A percentile compares a stretch with the other conserved stretches of the same genome.
Conservation (phyloP, 257 asterid species). For the Fraxinus anomala region DNA sequence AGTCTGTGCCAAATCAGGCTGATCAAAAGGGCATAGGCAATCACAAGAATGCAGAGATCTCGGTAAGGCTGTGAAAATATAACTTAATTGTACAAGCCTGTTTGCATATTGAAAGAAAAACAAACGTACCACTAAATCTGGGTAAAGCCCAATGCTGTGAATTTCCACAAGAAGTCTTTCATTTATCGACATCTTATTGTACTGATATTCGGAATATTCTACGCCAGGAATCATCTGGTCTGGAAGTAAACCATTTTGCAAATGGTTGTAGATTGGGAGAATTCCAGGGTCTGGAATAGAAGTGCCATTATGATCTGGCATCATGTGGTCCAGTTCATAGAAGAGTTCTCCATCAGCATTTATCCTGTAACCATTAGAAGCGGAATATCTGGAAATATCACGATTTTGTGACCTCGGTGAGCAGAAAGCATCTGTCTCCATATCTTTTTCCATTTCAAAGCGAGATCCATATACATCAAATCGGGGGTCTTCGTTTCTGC, state of each 20-base stretch:
- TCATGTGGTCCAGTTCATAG: slow-evolving; percentile 48
- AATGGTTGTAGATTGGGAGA: slow-evolving; percentile 43
- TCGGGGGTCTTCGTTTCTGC: slow-evolving; percentile 47
- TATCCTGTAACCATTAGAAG: slow-evolving; percentile 54
- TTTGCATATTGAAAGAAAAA: slow-evolving; percentile 25
- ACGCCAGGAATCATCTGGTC: slow-evolving; percentile 46
- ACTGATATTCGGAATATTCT: slow-evolving; percentile 62
- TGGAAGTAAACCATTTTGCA: slow-evolving; percentile 47
- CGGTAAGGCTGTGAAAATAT: slow-evolving; percentile 20
- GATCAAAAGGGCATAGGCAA: slow-evolving; percentile 34
- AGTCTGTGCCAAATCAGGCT: slow-evolving; percentile 55
- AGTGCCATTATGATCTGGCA: slow-evolving; percentile 34
- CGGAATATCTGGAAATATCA: slow-evolving; percentile 47
- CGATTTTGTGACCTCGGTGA: slow-evolving; percentile 40
- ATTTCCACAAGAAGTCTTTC: slow-evolving; percentile 78
- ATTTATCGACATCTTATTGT: slow-evolving; percentile 60
- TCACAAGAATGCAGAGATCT: slow-evolving; percentile 24
- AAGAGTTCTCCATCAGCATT: slow-evolving; percentile 44
- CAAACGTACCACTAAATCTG: slow-evolving; percentile 69
- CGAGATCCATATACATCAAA: slow-evolving; percentile 50
- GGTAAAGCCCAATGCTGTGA: slow-evolving; percentile 78
- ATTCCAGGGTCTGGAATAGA: slow-evolving; percentile 39
- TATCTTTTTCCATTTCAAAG: slow-evolving; percentile 54
- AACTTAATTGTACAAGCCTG: slow-evolving; percentile 27
- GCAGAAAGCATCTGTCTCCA: slow-evolving; percentile 48